phyloP scores from a whole-genome alignment of 305 asterid genomes.

The Solanum aculeatissimum region DNA sequence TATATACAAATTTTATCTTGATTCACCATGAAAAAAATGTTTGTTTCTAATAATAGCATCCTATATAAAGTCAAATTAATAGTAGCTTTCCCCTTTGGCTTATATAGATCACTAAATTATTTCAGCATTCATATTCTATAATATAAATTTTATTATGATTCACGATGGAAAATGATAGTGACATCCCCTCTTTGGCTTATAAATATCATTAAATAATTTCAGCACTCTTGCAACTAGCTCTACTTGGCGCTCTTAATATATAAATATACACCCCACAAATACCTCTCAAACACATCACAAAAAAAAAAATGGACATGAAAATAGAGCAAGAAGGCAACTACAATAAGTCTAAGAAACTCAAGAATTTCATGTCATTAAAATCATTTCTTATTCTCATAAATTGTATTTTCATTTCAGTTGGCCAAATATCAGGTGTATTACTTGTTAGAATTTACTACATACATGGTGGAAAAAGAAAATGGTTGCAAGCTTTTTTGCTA shows the following conservation, averaged over 20 bases:
- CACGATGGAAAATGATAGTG: no score
- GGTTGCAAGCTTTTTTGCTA: conserved; percentile 13
- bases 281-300: neutral
- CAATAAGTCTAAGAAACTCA: neutral
- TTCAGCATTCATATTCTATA: no score
- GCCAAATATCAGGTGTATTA: conserved; percentile 15
- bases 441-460: conserved; percentile 16
- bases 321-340: neutral
- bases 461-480: conserved; percentile 20
- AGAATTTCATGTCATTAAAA: neutral
- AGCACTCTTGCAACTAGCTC: neutral
- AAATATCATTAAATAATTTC: neutral
- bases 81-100: neutral
- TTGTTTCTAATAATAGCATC: no score
- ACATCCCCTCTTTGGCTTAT: neutral
- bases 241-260: neutral
- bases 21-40: no score
- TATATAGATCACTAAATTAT: no score
- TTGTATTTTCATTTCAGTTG: neutral
- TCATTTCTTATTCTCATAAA: conserved; percentile 3
- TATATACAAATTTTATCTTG: no score
- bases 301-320: neutral
- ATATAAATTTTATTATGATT: no score
- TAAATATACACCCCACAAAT: neutral
- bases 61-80: neutral